A percentile compares a stretch with the other conserved stretches of the same genome.
Evolutionary conservation across 768 basidiomycete species (phyloP).

Genomic region (Lactarius pseudohatsudake): DNA sequence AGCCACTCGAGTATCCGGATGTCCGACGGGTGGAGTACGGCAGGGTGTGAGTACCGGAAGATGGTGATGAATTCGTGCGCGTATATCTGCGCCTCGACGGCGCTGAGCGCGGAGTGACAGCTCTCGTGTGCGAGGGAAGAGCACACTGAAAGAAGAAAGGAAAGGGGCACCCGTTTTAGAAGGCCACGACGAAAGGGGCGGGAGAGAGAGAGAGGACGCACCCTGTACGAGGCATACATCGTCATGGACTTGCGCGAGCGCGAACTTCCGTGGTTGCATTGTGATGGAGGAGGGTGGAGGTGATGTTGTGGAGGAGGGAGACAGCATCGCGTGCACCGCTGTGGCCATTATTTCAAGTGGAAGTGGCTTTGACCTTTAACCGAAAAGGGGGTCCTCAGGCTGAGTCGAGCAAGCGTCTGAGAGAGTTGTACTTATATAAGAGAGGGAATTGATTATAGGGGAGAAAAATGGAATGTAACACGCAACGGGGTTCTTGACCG

Average conservation of each 20-base stretch:
- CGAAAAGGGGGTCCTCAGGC: not conserved
- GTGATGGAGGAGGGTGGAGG: not conserved
- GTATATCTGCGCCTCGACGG: slow-evolving; percentile 37
- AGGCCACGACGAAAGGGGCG: not conserved
- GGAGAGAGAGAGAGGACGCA: slow-evolving; percentile 6
- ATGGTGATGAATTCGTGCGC: slow-evolving; percentile 43
- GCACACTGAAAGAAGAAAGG: slow-evolving; percentile 11
- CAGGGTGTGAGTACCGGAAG: slow-evolving; percentile 40
- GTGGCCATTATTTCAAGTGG: slow-evolving; percentile 5
- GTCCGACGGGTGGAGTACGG: slow-evolving; percentile 38
- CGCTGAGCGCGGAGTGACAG: slow-evolving; percentile 35
- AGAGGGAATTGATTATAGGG: not conserved
- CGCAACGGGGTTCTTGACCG: not conserved
- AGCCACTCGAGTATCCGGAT: slow-evolving; percentile 38
- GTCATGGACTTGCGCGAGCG: slow-evolving; percentile 29
- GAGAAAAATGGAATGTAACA: slow-evolving; percentile 10
- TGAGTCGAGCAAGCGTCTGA: not conserved
- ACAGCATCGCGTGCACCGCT: slow-evolving; percentile 11
- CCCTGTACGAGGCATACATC: slow-evolving; percentile 32
- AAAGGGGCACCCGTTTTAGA: not conserved
- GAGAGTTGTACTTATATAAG: slow-evolving; percentile 12
- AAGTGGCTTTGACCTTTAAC: not conserved
- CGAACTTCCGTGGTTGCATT: slow-evolving; percentile 21
- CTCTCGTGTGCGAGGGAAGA: slow-evolving; percentile 24
- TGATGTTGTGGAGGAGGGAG: slow-evolving; percentile 13